Conservation (phyloP, 1,284 basidiomycete species). For the Xanthoconium separans region DNA sequence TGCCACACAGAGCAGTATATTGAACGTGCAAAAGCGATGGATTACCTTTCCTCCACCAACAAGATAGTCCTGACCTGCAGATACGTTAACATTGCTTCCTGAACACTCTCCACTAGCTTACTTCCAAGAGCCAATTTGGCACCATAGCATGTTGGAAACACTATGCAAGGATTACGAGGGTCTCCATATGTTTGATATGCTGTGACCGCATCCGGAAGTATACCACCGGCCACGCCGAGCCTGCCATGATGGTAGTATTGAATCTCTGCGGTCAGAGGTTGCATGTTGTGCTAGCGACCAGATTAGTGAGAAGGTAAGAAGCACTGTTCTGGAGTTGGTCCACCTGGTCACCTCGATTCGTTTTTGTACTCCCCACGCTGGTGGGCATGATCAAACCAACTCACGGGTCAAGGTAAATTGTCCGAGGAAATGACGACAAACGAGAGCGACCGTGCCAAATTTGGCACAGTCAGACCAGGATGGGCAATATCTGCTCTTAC, state of each 20-base stretch:
- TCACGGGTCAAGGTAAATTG: neutral
- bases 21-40: neutral
- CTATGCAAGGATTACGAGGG: neutral
- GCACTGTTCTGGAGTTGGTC: neutral
- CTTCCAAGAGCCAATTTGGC: neutral
- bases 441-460: neutral
- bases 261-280: slow-evolving; percentile 2
- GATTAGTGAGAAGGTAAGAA: neutral
- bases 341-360: neutral
- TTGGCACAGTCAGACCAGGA: too few species aligned
- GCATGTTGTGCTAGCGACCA: slow-evolving; percentile 4
- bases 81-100: neutral
- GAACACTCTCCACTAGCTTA: neutral
- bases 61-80: neutral
- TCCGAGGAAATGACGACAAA: neutral
- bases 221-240: neutral
- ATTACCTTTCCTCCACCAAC: neutral
- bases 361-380: slow-evolving; percentile 7
- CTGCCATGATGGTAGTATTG: neutral
- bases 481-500: neutral
- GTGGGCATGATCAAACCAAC: too few species aligned
- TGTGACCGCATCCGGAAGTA: neutral
- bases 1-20: neutral
- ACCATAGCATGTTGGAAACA: neutral
- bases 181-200: neutral